Evolutionary conservation across 306 rosid genomes (phyloP), one percentile per base, ranked within the genome.

Genomic region (Begonia masoniana): DNA sequence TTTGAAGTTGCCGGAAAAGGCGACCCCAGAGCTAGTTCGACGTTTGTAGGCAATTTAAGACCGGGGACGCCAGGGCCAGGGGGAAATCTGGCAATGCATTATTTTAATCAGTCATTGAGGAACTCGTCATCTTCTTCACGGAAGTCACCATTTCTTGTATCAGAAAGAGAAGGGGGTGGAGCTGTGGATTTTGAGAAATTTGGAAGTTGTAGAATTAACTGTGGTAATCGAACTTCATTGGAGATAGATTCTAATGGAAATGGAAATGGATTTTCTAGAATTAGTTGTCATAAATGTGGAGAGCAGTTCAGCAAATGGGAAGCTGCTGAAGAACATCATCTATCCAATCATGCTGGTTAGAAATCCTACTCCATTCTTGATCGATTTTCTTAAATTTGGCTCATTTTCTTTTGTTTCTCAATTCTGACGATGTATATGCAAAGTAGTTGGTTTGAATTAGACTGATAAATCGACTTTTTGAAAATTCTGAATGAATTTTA

Each of bases 41-140:
- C 86, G 0, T 80, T 87, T 61, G 83, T 76, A 24, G 96, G 92
- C 3, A 87, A 84, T 24, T 50, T 83, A 36, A 76, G 80, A 74
- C 87, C 94, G 10, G 96, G 96, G 9, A 87, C 96, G 13, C 94
- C 94, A 47, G 89, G 96, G 7, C 96, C 96, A 1, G 94, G 87
- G 36, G 94, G 81, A 16, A 74, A 83, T 54, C 73, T 78, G 5
- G 67, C 83, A 62, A 78, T 79, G 94, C 39, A 77, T 58, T 75
- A 86, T 56, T 82, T 70, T 14, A 82, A 75, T 56, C 82, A 79
- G 11, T 74, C 95, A 50, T 76, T 71, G 51, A 77, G 73, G 73
- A 56, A 78, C 17, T 55, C 82, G 13, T 21, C 79, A 24, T 69
- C 94, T 71, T 78, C 86, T 59, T 75, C 88, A 36, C 79, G 88